These are phyloP conservation scores for Lepraria neglecta DNA, from an alignment of 495 filamentous ascomycete genomes.

Conservation along the genomic window DNA sequence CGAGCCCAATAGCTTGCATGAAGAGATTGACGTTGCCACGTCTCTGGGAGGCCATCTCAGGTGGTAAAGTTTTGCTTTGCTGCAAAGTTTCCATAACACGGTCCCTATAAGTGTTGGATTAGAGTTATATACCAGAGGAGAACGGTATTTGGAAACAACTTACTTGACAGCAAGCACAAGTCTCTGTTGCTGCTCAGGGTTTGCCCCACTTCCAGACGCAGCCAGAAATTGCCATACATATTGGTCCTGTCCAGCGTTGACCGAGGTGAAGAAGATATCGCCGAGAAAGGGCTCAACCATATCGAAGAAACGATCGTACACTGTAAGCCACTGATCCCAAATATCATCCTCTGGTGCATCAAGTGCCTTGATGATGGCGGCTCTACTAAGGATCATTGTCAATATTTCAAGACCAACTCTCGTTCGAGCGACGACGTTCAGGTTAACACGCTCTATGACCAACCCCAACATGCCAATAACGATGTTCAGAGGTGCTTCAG, in stretches of 20 bases:
- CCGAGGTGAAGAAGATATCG: constrained; percentile 77
- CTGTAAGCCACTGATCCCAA: constrained; percentile 74
- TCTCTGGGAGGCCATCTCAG: constrained; percentile 71
- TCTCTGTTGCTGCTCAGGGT: constrained; percentile 85
- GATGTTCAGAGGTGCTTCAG: constrained; percentile 83
- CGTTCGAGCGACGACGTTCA: constrained; percentile 70
- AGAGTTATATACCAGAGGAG: constrained; percentile 21
- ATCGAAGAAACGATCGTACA: constrained; percentile 84
- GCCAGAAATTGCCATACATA: constrained; percentile 98
- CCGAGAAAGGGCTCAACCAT: constrained; percentile 73
- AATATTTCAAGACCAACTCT: constrained; percentile 81
- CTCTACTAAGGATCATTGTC: constrained; percentile 90
- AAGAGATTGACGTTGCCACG: constrained; percentile 93
- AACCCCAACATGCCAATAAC: constrained; percentile 83
- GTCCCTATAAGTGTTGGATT: constrained; percentile 48
- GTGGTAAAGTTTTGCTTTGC: constrained; percentile 79
- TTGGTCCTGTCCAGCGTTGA: constrained; percentile 77
- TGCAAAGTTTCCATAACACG: constrained; percentile 92
- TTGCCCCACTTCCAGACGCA: constrained; percentile 85
- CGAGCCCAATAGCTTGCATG: constrained; percentile 95
- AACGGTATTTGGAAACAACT: constrained; percentile 29
- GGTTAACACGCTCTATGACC: constrained; percentile 72
- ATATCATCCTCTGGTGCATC: constrained; percentile 61
- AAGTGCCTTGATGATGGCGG: constrained; percentile 83
- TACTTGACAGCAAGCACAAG: constrained; percentile 90